Base-by-base conservation (phyloP, 768 basidiomycete genomes). In the Chiua virens region DNA sequence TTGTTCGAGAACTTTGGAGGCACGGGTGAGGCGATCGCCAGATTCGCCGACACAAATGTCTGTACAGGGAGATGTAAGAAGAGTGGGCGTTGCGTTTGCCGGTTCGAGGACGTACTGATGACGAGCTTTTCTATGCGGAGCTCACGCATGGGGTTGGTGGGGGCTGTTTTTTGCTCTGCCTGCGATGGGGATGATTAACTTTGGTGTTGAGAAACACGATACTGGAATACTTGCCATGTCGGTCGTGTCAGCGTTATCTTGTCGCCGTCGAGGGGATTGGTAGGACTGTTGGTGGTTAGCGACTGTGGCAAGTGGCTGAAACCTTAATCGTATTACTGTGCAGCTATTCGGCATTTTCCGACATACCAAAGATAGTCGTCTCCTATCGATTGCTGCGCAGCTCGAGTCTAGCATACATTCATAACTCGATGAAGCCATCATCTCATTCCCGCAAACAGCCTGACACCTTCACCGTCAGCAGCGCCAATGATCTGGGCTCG, bases 21-120 rank as follows among this genome's bases (percentile, higher is more conserved):
- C 96, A 78, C 96, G 90, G 61, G 96, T 99, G 66, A 98, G 81
- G 70, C 96, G 84, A 83, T 99, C 96, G 76, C 96, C 96, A 65
- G 95, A 98, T 81, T 98, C 97, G 71, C 97, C 97, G 66, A 99
- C 97, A 65, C 94, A 97, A 77, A 99, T 99, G 87, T 99, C 96
- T 95, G 68, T 30, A 21, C 1, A 8, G 17, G 57, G 32, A 49
- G 49, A 28, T 42, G 13, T 27, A 20, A 32, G 32, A 32, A 32
- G 32, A 14, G 3, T 13, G 32, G 32, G 22, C 9, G 42, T 42
- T 36, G 8, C 27, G 42, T 14, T 6, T 32, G 2, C 10, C 17
- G 18, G n/a, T 15, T 11, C 4, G 25, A 18, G 27, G 18, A 47
- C 94, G 69, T 75, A 98, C 96, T 98, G 83, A 98, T 94, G 77